Evolutionary conservation across 331 rosid genomes (phyloP).

Genomic region (Acacia pycnantha): DNA sequence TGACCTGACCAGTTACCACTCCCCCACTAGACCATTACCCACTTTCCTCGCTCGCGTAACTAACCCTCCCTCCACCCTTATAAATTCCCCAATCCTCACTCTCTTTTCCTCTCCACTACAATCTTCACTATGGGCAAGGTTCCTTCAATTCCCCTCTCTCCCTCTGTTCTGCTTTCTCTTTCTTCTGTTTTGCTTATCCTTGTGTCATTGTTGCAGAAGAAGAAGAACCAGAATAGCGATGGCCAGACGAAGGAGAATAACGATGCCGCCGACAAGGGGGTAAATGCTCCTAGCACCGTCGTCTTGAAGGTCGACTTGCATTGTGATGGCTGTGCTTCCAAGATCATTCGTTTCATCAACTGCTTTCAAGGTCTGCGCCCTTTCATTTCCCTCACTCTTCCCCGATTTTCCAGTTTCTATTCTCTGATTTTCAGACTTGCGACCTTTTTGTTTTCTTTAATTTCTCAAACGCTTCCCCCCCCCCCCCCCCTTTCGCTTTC

Average conservation of each 20-base stretch:
- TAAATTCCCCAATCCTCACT: neutral
- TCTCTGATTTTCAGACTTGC: neutral
- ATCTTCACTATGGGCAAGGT: constrained; percentile 36
- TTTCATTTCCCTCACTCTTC: neutral
- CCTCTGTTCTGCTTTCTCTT: neutral
- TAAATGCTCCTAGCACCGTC: constrained; percentile 25
- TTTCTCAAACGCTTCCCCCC: neutral
- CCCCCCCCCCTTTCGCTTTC: neutral
- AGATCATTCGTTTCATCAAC: constrained; percentile 37
- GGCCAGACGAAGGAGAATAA: neutral
- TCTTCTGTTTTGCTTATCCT: neutral
- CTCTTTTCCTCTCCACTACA: too few relatives aligned
- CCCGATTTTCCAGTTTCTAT: neutral
- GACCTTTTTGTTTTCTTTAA: neutral
- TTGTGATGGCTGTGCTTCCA: constrained; percentile 77
- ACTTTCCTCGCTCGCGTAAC: neutral
- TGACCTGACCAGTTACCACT: neutral
- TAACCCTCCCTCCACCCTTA: neutral
- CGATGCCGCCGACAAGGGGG: constrained; percentile 36
- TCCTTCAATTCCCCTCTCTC: neutral
- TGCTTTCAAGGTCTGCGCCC: constrained; percentile 45
- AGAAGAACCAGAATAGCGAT: constrained; percentile 6
- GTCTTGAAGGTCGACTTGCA: constrained; percentile 73
- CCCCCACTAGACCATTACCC: neutral
- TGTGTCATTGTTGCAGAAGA: constrained; percentile 26